A percentile compares a stretch with the other conserved stretches of the same genome.
Conservation (phyloP, 148 eudicot species). For the Fagopyrum homotropicum region DNA sequence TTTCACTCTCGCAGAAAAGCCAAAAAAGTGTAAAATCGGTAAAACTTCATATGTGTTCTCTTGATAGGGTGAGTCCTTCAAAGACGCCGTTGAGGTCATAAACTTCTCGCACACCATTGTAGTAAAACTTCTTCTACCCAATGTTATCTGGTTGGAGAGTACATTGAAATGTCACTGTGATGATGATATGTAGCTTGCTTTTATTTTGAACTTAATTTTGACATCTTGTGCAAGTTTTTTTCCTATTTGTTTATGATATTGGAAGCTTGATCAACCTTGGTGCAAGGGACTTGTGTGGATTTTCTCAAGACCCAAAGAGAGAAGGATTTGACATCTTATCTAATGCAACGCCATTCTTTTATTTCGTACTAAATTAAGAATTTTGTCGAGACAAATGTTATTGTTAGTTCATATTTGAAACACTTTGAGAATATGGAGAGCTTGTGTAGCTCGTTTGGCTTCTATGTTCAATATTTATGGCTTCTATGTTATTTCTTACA, state of each 20-base stretch:
- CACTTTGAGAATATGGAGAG: background rate
- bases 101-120: no score
- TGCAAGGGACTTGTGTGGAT: conserved; percentile 73
- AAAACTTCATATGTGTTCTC: no score
- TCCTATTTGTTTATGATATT: conserved; percentile 78
- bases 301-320: conserved; percentile 92
- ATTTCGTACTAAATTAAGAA: background rate
- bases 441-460: no score
- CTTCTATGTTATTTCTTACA: no score
- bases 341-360: background rate
- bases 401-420: background rate
- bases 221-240: conserved; percentile 53
- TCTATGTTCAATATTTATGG: no score
- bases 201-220: background rate
- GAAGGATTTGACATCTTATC: conserved; percentile 38
- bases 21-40: no score
- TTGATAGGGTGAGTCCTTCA: no score
- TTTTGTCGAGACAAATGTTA: background rate
- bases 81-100: no score
- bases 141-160: background rate
- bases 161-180: background rate
- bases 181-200: background rate
- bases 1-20: no score
- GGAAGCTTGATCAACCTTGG: conserved; percentile 85
- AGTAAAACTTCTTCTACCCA: no score